These are phyloP conservation scores for Fusarium duplospermum DNA, from an alignment of 2,329 filamentous ascomycete species.

Conservation along the genomic window DNA sequence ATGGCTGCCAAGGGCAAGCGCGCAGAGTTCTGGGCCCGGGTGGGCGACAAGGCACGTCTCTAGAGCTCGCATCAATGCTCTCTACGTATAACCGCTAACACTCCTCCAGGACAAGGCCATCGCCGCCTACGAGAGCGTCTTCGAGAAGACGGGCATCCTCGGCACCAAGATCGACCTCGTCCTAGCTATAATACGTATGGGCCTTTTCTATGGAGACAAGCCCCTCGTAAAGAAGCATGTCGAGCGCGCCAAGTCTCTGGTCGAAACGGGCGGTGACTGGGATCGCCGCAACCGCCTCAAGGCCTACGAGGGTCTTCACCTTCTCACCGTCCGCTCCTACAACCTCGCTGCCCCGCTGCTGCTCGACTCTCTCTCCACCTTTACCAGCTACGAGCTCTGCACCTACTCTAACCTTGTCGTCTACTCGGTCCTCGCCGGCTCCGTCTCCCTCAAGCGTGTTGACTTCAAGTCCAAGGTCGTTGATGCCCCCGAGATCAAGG, in stretches of 20 bases:
- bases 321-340: conserved; percentile 93
- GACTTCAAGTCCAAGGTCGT: conserved; percentile 99
- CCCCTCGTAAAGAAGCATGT: conserved; percentile 92
- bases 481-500: conserved; percentile 97
- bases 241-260: conserved; percentile 87
- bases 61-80: background rate
- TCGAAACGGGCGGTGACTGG: conserved; percentile 97
- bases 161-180: conserved; percentile 98
- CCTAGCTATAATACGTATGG: conserved; percentile 94
- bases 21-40: conserved; percentile 94
- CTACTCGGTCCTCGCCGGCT: conserved; percentile 94
- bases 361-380: conserved; percentile 96
- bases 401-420: conserved; percentile 94
- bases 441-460: conserved; percentile 92
- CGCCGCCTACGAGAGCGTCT: conserved; percentile 88
- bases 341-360: conserved; percentile 89
- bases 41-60: conserved; percentile 87
- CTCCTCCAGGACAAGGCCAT: conserved; percentile 86
- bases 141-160: conserved; percentile 97
- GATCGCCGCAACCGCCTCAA: conserved; percentile 97
- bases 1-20: conserved; percentile 92
- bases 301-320: conserved; percentile 95
- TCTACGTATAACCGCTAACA: conserved; percentile 27
- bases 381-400: conserved; percentile 98
- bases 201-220: conserved; percentile 96